A percentile compares a stretch with the other conserved stretches of the same genome.
Conservation (phyloP, 2,329 filamentous ascomycete genomes). For the Shiraia sp. region DNA sequence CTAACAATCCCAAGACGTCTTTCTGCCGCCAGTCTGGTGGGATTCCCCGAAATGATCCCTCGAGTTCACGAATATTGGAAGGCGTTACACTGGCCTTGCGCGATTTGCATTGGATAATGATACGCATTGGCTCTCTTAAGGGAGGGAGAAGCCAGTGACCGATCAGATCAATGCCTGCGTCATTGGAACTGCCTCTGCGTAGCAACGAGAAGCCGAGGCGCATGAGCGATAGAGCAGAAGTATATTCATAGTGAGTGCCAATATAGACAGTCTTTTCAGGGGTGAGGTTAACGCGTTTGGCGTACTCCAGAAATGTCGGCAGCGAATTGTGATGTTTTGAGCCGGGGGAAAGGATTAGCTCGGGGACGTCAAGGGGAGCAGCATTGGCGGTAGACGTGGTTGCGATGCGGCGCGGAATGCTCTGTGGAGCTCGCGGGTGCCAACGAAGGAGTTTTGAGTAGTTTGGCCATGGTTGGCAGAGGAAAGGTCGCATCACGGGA, state of each 20-base stretch:
- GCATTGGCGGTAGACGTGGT: conserved; percentile 28
- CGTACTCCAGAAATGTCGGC: conserved; percentile 67
- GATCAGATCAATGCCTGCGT: conserved; percentile 74
- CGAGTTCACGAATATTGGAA: conserved; percentile 70
- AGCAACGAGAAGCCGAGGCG: conserved; percentile 66
- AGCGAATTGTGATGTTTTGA: conserved; percentile 64
- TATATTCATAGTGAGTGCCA: conserved; percentile 80
- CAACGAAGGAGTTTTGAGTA: conserved; percentile 21
- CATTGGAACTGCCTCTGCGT: conserved; percentile 67
- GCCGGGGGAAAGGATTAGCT: conserved; percentile 31
- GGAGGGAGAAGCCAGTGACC: conserved; percentile 66
- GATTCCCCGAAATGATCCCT: conserved; percentile 75
- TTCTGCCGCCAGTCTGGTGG: conserved; percentile 71
- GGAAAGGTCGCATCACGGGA: conserved; percentile 33
- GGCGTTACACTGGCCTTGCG: conserved; percentile 59
- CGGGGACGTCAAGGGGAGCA: conserved; percentile 32
- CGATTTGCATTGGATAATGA: conserved; percentile 72
- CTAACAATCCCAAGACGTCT: conserved; percentile 70
- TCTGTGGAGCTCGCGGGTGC: conserved; percentile 28
- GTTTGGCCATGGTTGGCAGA: conserved; percentile 27
- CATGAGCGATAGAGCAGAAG: conserved; percentile 59
- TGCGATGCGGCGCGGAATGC: conserved; percentile 31
- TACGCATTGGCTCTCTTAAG: conserved; percentile 42
- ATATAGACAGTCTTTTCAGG: conserved; percentile 63
- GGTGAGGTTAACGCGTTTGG: conserved; percentile 60